These are phyloP conservation scores for Entrophospora sp. DNA, from an alignment of 192 early-diverging fungal species.

Conservation along the genomic window DNA sequence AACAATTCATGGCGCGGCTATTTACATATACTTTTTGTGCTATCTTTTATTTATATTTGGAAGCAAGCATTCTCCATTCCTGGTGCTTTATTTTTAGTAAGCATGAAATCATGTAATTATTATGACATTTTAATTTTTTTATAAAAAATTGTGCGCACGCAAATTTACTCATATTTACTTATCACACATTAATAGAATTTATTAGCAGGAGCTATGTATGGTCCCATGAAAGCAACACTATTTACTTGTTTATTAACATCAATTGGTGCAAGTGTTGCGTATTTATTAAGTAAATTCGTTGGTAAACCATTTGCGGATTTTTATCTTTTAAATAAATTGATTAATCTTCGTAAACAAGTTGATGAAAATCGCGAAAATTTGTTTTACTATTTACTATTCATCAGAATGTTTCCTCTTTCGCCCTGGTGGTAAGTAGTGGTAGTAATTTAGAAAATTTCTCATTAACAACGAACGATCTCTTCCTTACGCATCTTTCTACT, in stretches of 20 bases:
- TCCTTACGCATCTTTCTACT: too few relatives aligned
- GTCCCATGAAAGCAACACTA: slow-evolving; percentile 28
- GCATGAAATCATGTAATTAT: not conserved
- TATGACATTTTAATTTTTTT: too few relatives aligned
- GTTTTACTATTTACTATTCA: slow-evolving; percentile 45
- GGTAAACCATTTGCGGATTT: slow-evolving; percentile 30
- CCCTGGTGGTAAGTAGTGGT: slow-evolving; percentile 46
- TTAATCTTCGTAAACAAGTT: slow-evolving; percentile 28
- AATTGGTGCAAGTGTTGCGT: slow-evolving; percentile 28
- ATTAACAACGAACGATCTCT: too few relatives aligned
- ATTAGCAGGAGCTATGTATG: slow-evolving; percentile 32
- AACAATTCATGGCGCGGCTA: slow-evolving; percentile 33
- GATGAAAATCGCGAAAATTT: slow-evolving; percentile 27
- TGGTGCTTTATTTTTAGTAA: slow-evolving; percentile 43
- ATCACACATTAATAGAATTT: slow-evolving; percentile 24
- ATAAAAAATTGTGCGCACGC: too few relatives aligned
- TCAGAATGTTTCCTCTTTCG: slow-evolving; percentile 42
- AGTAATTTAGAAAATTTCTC: too few relatives aligned
- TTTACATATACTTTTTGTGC: slow-evolving; percentile 31
- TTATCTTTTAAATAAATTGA: slow-evolving; percentile 26
- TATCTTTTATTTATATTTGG: slow-evolving; percentile 43
- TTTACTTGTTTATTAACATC: slow-evolving; percentile 30
- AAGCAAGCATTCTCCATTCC: slow-evolving; percentile 50
- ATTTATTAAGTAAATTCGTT: slow-evolving; percentile 32
- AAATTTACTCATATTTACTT: too few relatives aligned